Base-by-base conservation (phyloP, 805 yeast species). In the Nadsonia fulvescens region DNA sequence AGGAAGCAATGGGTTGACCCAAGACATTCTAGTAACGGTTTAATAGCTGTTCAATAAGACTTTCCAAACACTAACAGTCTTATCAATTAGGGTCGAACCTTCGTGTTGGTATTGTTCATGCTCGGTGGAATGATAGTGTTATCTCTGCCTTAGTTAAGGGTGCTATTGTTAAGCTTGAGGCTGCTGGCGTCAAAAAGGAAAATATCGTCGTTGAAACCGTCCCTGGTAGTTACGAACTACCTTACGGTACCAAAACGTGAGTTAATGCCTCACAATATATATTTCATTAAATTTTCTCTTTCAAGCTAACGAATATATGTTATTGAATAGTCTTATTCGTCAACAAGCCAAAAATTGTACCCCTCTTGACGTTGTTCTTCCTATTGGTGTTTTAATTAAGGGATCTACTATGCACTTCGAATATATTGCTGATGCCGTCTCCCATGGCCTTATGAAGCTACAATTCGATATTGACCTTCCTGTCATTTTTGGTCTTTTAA, bases 321-420 rank as follows among this genome's bases (percentile, higher is more conserved):
- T n/a, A n/a, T n/a, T n/a, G n/a, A n/a, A n/a, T n/a, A n/a, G n/a
- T n/a, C n/a, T n/a, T n/a, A n/a, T n/a, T n/a, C n/a, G n/a, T n/a
- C n/a, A n/a, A n/a, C n/a, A n/a, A n/a, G 31, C 22, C 4, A 29
- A 32, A n/a, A n/a, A n/a, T n/a, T n/a, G n/a, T n/a, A n/a, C n/a
- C n/a, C n/a, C n/a, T n/a, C n/a, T n/a, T 21, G 94, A 89, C 49
- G 94, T 86, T 4, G 66, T 86, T 19, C 78, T 89, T 32, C 83
- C 96, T 29, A 81, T 89, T 40, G 98, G 98, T 30, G 83, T 77
- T 19, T 61, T 89, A 43, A 86, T 89, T 54, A 89, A 89, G 56
- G 98, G 98, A 29, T 70, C 83, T 19, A 89, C 96, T 18, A 82
- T 82, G 93, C 98, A 89, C 56, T 89, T 89, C 47, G 98, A 89